A percentile compares a stretch with the other conserved stretches of the same genome.
phyloP scores from a whole-genome alignment of 495 filamentous ascomycete genomes.

The Penicillium fimorum region DNA sequence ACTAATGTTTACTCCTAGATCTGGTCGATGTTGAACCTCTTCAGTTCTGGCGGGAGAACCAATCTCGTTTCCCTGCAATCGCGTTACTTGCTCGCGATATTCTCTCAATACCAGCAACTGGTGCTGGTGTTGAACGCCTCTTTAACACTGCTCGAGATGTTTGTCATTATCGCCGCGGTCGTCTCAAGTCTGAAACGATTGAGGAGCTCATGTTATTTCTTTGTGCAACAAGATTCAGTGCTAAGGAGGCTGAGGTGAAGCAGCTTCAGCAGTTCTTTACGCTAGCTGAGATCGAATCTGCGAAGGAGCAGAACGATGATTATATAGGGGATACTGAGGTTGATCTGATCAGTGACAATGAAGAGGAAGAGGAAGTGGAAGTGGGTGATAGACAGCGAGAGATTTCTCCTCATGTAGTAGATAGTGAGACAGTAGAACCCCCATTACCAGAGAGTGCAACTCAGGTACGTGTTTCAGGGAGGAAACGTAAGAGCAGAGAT shows the following conservation, averaged over 20 bases:
- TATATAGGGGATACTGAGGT: neutral
- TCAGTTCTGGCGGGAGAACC: neutral
- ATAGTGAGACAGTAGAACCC: neutral
- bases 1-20: slow-evolving; percentile 3
- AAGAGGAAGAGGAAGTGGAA: neutral
- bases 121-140: neutral
- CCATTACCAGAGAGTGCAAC: neutral
- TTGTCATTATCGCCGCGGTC: too few species aligned
- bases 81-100: neutral
- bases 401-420: neutral
- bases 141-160: too few species aligned
- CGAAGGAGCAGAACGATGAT: neutral
- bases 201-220: slow-evolving; percentile 3
- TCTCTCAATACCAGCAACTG: neutral
- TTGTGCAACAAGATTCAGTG: slow-evolving; percentile 1
- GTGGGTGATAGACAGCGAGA: neutral
- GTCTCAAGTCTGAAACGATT: neutral
- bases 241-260: neutral
- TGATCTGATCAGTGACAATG: slow-evolving; percentile 4
- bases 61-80: neutral
- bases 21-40: neutral
- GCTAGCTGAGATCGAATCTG: neutral
- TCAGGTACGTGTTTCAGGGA: neutral
- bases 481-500: too few species aligned
- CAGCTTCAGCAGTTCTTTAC: neutral